phyloP scores from a whole-genome alignment of 257 asterid genomes.

The Anisodus acutangulus region DNA sequence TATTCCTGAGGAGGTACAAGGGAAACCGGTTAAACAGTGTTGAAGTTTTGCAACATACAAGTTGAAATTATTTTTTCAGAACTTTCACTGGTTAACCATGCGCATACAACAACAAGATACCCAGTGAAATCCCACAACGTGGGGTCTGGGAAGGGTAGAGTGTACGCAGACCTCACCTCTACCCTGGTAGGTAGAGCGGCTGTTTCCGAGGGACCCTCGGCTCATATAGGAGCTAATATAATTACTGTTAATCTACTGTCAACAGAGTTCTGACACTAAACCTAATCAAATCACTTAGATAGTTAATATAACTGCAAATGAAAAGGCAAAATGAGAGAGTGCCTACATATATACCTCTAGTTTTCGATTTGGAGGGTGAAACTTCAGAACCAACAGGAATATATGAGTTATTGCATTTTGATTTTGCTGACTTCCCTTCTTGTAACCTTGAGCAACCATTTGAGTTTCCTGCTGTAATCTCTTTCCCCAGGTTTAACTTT shows the following conservation, averaged over 20 bases:
- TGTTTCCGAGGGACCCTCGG: too few relatives aligned
- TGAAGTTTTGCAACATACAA: not conserved
- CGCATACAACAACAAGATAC: not conserved
- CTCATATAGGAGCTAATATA: not conserved
- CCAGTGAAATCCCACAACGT: too few relatives aligned
- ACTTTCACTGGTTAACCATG: not conserved
- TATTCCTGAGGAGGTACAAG: slow-evolving; percentile 39
- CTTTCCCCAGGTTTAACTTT: slow-evolving; percentile 35
- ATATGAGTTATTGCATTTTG: slow-evolving; percentile 29
- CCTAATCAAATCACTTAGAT: not conserved
- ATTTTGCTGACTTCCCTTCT: slow-evolving; percentile 14
- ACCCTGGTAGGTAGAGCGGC: too few relatives aligned
- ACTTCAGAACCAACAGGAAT: slow-evolving; percentile 26
- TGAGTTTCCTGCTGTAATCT: slow-evolving; percentile 13
- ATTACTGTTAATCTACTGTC: not conserved
- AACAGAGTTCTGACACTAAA: slow-evolving; percentile 20
- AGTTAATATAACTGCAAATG: not conserved
- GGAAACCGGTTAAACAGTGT: slow-evolving; percentile 13
- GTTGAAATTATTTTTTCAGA: not conserved
- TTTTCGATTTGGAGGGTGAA: slow-evolving; percentile 26
- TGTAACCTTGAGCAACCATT: slow-evolving; percentile 28
- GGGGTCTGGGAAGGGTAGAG: too few relatives aligned
- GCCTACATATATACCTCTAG: slow-evolving; percentile 32
- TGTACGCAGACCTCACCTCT: too few relatives aligned
- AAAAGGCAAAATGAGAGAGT: not conserved